Base-by-base conservation (phyloP, 1,284 basidiomycete species). In the Boletus semigastroideus region DNA sequence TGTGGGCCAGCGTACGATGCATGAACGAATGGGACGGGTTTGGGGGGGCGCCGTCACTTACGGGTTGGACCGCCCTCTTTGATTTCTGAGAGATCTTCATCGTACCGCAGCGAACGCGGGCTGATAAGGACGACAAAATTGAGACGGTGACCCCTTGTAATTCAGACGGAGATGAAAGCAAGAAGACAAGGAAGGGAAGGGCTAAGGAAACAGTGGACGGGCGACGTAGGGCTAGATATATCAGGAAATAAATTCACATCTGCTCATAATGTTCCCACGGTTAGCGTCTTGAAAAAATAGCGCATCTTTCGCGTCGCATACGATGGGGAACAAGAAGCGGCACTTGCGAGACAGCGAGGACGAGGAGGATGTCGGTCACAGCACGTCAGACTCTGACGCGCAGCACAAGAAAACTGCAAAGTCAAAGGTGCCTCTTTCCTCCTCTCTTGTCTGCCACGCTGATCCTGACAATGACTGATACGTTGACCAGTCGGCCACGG, bases 81-180 rank as follows among this genome's bases (percentile, higher is more conserved):
- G 86, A 82, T 76, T 87, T 87, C 70, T 85, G 84, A 61, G 80
- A 75, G 72, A 90, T 89, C 80, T 85, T 90, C 87, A 90, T 90
- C 66, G 70, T 80, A 78, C 79, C 67, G 70, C 67, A 69, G 70
- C 71, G 74, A 80, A 77, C 64, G 69, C 64, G 74, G 77, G 72
- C 64, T 62, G 64, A 64, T 61, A 55, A 48, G 50, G 47, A 57
- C 49, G 49, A 57, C 59, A 54, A 49, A 22, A 40, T 43, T 53
- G n/a, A 46, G n/a, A 39, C 4, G 39, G 41, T 46, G 20, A 20
- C 59, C 25, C 11, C 46, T 51, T 51, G 49, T 28, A 48, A 52
- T 46, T 51, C 46, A 31, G 37, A 36, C 51, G 52, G 38, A 42
- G 46, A 60, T 53, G 50, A 51, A 57, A 28, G 54, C 33, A 53